Conservation (phyloP, 345 rosid genomes). For the Rhodamnia rubescens region DNA sequence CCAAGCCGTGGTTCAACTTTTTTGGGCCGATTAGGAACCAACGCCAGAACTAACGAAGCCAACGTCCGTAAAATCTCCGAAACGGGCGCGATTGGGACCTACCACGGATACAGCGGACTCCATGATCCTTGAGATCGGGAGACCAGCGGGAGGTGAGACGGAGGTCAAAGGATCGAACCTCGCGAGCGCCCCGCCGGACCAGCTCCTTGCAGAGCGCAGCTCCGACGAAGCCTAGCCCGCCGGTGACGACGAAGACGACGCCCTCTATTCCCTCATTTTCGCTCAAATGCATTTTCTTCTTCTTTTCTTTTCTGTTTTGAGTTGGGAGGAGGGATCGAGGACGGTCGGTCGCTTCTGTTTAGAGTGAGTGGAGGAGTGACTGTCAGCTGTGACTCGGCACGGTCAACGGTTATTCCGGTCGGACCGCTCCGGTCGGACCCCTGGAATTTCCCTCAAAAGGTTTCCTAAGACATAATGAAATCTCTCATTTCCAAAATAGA, state of each 20-base stretch:
- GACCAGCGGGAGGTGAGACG: constrained; percentile 68
- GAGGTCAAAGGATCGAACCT: constrained; percentile 71
- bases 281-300: constrained; percentile 56
- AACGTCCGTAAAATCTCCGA: too few species aligned
- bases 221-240: constrained; percentile 85
- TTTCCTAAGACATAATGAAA: not conserved
- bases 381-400: not conserved
- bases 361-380: not conserved
- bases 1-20: not conserved
- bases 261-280: constrained; percentile 91
- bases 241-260: constrained; percentile 64
- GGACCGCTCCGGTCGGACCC: not conserved
- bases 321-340: not conserved
- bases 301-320: not conserved
- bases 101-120: constrained; percentile 74
- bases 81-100: not conserved
- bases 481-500: not conserved
- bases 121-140: constrained; percentile 25
- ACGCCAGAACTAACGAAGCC: not conserved
- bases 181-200: constrained; percentile 73
- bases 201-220: constrained; percentile 76
- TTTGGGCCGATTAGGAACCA: not conserved
- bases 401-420: not conserved
- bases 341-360: not conserved
- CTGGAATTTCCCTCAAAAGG: not conserved